Evolutionary conservation across 176 grass and related monocot species (phyloP).

Genomic region (Eragrostis nindensis): DNA sequence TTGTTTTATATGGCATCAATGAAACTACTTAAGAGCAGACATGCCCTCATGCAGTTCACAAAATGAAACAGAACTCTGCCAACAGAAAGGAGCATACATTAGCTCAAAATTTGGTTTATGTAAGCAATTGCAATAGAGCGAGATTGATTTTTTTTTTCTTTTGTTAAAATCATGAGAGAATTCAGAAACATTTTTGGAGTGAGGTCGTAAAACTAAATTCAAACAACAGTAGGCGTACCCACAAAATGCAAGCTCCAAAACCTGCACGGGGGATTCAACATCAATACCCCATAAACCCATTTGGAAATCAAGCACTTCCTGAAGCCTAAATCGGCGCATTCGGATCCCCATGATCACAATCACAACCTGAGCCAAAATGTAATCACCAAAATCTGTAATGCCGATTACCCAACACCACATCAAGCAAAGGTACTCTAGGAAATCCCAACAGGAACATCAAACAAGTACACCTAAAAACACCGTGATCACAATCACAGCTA

Average conservation of each 20-base stretch:
- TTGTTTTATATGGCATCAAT: not conserved
- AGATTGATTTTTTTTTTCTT: not conserved
- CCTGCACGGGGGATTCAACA: not conserved
- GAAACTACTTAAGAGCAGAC: not conserved
- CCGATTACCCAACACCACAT: no score
- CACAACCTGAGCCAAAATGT: no score
- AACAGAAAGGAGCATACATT: not conserved
- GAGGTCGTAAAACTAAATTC: not conserved
- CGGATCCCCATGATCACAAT: no score
- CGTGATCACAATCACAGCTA: not conserved
- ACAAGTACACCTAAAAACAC: not conserved
- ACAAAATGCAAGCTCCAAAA: constrained; percentile 1
- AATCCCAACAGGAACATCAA: not conserved
- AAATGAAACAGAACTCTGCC: not conserved
- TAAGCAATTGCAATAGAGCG: not conserved
- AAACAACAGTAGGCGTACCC: not conserved
- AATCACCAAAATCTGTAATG: no score
- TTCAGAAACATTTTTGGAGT: not conserved
- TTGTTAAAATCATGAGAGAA: not conserved
- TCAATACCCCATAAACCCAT: not conserved
- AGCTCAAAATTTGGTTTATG: not conserved
- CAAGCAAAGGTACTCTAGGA: not conserved
- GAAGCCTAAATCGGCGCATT: no score
- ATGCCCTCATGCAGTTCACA: not conserved
- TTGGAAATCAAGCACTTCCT: no score